Percentiles rank a stretch among this genome's conserved stretches.
Conservation (phyloP, 495 filamentous ascomycete species). For the Lasiosphaeria ovina region DNA sequence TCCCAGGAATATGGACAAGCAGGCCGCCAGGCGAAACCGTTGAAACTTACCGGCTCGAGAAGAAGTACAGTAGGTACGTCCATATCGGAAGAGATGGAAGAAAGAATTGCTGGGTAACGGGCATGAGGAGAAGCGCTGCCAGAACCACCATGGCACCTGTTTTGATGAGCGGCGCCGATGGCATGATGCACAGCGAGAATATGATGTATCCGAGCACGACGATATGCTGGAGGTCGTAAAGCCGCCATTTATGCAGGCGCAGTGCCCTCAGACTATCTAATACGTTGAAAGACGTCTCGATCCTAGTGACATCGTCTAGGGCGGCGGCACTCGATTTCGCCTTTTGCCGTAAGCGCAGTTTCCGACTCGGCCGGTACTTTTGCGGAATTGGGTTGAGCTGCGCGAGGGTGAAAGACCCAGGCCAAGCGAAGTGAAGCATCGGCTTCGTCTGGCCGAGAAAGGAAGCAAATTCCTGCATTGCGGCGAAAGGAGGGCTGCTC, state of each 20-base stretch:
- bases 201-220: slow-evolving; percentile 68
- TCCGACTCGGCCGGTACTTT: slow-evolving; percentile 68
- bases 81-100: slow-evolving; percentile 81
- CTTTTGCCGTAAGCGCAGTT: slow-evolving; percentile 66
- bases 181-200: slow-evolving; percentile 79
- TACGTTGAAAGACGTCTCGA: slow-evolving; percentile 79
- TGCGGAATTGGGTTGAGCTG: slow-evolving; percentile 59
- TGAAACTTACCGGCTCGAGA: slow-evolving; percentile 75
- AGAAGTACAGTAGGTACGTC: slow-evolving; percentile 84
- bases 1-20: neutral
- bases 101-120: slow-evolving; percentile 89
- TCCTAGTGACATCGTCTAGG: slow-evolving; percentile 54
- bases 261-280: slow-evolving; percentile 69
- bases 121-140: slow-evolving; percentile 69
- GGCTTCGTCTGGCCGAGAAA: slow-evolving; percentile 27
- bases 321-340: slow-evolving; percentile 67
- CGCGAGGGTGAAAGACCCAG: slow-evolving; percentile 25
- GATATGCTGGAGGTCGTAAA: slow-evolving; percentile 84
- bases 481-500: slow-evolving; percentile 1
- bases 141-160: slow-evolving; percentile 63
- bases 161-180: slow-evolving; percentile 72
- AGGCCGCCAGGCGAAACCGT: too few species aligned
- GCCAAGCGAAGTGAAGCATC: slow-evolving; percentile 32
- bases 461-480: slow-evolving; percentile 29
- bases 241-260: slow-evolving; percentile 73